Evolutionary conservation across 352 stramenopile species (phyloP).

Genomic region (Globisporangium canariense): DNA sequence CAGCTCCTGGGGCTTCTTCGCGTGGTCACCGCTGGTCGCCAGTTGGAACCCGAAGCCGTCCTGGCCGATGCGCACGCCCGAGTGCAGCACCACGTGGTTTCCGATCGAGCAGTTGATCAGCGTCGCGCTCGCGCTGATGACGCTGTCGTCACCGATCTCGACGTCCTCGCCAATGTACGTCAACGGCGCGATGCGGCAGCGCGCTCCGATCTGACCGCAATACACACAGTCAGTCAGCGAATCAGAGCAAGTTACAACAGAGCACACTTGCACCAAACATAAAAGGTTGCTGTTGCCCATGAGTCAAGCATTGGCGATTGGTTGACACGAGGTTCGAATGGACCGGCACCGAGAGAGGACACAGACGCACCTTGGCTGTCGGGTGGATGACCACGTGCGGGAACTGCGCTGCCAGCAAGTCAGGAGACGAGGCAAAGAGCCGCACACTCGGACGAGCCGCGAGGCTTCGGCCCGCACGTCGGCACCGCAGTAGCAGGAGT

Average conservation of each 20-base stretch:
- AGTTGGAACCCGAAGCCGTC: conserved; percentile 84
- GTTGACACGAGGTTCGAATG: too few relatives aligned
- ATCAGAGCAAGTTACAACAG: not conserved
- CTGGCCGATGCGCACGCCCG: conserved; percentile 68
- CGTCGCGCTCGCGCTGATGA: conserved; percentile 52
- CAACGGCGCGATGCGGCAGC: conserved; percentile 57
- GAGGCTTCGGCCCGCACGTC: not conserved
- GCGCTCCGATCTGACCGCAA: conserved; percentile 42
- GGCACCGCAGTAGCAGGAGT: not conserved
- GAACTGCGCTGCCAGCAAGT: conserved; percentile 6
- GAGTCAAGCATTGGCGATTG: too few relatives aligned
- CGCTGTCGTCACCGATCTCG: conserved; percentile 43
- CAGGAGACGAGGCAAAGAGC: not conserved
- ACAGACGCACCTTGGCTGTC: conserved; percentile 33
- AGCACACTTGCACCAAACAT: not conserved
- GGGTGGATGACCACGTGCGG: conserved; percentile 34
- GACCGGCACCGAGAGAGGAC: not conserved
- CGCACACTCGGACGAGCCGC: not conserved
- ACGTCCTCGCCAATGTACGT: conserved; percentile 55
- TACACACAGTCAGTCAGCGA: not conserved
- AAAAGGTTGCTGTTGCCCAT: too few relatives aligned
- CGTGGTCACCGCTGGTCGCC: conserved; percentile 47
- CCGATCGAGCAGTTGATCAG: conserved; percentile 72
- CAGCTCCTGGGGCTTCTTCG: conserved; percentile 81
- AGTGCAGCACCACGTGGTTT: conserved; percentile 61